phyloP scores from a whole-genome alignment of 306 rosid genomes.

The Macrotyloma uniflorum region DNA sequence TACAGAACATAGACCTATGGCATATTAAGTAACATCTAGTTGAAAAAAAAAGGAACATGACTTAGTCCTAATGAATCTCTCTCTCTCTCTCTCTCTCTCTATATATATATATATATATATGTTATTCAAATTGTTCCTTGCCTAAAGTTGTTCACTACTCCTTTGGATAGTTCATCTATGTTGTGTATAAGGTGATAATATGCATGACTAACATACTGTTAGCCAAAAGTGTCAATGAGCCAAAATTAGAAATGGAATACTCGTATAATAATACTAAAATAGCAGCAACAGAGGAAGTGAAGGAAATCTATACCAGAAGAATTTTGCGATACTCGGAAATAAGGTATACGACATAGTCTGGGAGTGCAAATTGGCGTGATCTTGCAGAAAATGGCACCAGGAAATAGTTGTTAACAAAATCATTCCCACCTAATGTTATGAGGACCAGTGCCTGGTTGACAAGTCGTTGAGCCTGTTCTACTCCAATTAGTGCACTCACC shows the following conservation, averaged over 20 bases:
- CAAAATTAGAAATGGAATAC: no score
- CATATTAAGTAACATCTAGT: no score
- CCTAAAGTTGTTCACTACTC: not conserved
- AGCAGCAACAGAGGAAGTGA: not conserved
- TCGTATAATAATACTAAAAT: not conserved
- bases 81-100: no score
- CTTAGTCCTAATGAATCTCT: not conserved
- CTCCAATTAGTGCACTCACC: slow-evolving; percentile 65
- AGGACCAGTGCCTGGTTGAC: slow-evolving; percentile 63
- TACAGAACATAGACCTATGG: no score
- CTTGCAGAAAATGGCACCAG: slow-evolving; percentile 80
- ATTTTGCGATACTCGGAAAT: slow-evolving; percentile 82
- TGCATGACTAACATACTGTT: not conserved
- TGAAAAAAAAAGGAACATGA: not conserved
- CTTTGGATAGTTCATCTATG: not conserved
- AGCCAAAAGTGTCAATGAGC: not conserved
- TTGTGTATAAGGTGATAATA: not conserved
- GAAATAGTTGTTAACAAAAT: slow-evolving; percentile 87
- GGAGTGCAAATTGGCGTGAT: slow-evolving; percentile 79
- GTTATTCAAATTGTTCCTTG: not conserved
- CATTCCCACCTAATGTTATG: slow-evolving; percentile 84
- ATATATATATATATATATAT: no score
- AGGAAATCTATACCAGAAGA: slow-evolving; percentile 52
- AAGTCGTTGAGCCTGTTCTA: slow-evolving; percentile 45
- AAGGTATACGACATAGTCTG: slow-evolving; percentile 67